phyloP scores from a whole-genome alignment of 2,329 filamentous ascomycete genomes.

The Aureobasidium sp. region DNA sequence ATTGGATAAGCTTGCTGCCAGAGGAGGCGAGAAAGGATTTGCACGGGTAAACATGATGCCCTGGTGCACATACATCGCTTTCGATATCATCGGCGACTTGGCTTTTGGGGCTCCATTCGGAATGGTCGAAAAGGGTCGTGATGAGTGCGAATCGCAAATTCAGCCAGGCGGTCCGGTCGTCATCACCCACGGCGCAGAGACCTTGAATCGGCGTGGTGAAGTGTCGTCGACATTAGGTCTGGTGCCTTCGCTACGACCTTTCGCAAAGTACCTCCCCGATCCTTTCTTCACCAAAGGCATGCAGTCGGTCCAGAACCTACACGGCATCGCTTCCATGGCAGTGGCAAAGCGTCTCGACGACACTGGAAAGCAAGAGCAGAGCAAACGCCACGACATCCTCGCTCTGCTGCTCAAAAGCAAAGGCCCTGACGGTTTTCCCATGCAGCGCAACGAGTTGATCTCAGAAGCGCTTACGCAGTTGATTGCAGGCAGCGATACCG shows the following conservation, averaged over 20 bases:
- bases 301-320: constrained; percentile 20
- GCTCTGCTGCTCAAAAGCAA: constrained; percentile 27
- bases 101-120: constrained; percentile 26
- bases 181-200: constrained; percentile 20
- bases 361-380: constrained; percentile 8
- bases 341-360: constrained; percentile 26
- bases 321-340: constrained; percentile 25
- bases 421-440: constrained; percentile 25
- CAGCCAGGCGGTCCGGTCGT: constrained; percentile 20
- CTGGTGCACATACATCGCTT: constrained; percentile 24
- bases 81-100: constrained; percentile 23
- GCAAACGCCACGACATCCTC: constrained; percentile 26
- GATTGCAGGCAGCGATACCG: constrained; percentile 32
- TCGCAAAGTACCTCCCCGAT: constrained; percentile 22
- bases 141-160: constrained; percentile 19
- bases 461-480: constrained; percentile 31
- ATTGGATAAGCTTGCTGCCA: constrained; percentile 20
- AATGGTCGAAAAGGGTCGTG: constrained; percentile 22
- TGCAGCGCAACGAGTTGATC: constrained; percentile 26
- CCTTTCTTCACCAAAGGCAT: constrained; percentile 24
- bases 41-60: constrained; percentile 23
- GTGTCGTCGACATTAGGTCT: constrained; percentile 20
- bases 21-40: constrained; percentile 16
- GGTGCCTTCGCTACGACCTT: constrained; percentile 16
- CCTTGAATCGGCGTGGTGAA: constrained; percentile 22